phyloP scores from a whole-genome alignment of 306 rosid species.

The Pyrus betulifolia region DNA sequence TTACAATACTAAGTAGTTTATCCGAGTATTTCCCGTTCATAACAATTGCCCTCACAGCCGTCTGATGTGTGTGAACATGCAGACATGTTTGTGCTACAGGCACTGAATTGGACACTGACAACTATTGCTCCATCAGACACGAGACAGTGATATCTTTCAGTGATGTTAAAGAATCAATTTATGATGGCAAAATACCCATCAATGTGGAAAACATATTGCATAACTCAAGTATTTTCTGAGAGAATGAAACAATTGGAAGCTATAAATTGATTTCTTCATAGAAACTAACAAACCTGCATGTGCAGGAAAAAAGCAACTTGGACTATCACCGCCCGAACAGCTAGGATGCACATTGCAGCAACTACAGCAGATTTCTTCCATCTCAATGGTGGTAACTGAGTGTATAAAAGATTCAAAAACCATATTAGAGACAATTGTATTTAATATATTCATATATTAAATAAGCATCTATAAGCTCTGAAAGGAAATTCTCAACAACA shows the following conservation, averaged over 20 bases:
- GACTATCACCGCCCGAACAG: slow-evolving; percentile 91
- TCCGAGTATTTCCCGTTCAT: not conserved
- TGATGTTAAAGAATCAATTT: not conserved
- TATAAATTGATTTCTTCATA: not conserved
- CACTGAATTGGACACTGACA: not conserved
- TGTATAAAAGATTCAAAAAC: slow-evolving; percentile 3
- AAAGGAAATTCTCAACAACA: not conserved
- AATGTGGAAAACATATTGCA: not conserved
- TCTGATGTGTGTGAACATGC: not conserved
- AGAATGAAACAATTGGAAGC: not conserved
- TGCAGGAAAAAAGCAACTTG: slow-evolving; percentile 98
- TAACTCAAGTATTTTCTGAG: not conserved
- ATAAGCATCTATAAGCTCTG: not conserved
- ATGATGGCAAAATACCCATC: not conserved
- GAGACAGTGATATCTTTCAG: not conserved
- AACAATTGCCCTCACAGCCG: not conserved
- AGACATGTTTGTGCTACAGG: not conserved
- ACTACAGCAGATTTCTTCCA: slow-evolving; percentile 93
- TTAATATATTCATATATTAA: not conserved
- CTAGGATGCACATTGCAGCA: slow-evolving; percentile 93
- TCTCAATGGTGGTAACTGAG: slow-evolving; percentile 76
- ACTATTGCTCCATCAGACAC: not conserved
- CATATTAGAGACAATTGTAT: not conserved
- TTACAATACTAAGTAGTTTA: not conserved
- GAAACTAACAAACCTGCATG: slow-evolving; percentile 54